phyloP scores from a whole-genome alignment of 768 basidiomycete species.

The Kwoniella sp. region DNA sequence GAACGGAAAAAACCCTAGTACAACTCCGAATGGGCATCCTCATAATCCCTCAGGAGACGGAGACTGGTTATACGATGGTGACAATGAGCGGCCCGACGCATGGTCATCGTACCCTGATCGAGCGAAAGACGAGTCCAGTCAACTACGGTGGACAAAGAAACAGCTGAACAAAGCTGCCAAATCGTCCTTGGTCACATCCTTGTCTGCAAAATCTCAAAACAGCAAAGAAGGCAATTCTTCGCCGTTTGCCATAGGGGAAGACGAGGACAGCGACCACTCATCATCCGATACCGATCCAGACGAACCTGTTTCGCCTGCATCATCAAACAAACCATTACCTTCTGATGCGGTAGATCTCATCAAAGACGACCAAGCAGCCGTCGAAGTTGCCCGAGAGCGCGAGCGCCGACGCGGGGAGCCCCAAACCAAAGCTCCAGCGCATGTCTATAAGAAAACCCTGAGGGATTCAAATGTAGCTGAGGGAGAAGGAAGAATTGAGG shows the following conservation, averaged over 20 bases:
- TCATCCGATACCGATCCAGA: conserved; percentile 37
- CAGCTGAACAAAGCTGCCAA: conserved; percentile 20
- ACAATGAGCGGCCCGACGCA: conserved; percentile 40
- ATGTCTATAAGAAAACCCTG: conserved; percentile 37
- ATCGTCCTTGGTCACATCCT: background rate
- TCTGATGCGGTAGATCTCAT: conserved; percentile 83
- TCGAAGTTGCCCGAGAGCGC: conserved; percentile 60
- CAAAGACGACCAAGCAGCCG: conserved; percentile 67
- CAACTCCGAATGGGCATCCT: conserved; percentile 17
- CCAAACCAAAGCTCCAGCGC: conserved; percentile 45
- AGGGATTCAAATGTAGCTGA: conserved; percentile 1
- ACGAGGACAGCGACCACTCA: conserved; percentile 16
- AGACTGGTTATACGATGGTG: conserved; percentile 50
- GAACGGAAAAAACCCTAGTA: background rate
- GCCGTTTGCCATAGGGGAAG: conserved; percentile 43
- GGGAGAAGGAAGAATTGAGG: conserved; percentile 17
- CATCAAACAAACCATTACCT: conserved; percentile 46
- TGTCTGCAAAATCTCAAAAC: conserved; percentile 2
- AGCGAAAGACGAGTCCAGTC: conserved; percentile 9
- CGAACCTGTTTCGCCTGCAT: conserved; percentile 30
- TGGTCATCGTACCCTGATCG: conserved; percentile 30
- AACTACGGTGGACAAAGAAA: conserved; percentile 32
- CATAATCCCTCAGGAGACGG: conserved; percentile 24
- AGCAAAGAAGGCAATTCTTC: conserved; percentile 7
- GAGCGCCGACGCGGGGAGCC: conserved; percentile 70